Evolutionary conservation across 2,329 filamentous ascomycete genomes (phyloP), one percentile per base, ranked within the genome.

Genomic region (Aspergillus jensenii): DNA sequence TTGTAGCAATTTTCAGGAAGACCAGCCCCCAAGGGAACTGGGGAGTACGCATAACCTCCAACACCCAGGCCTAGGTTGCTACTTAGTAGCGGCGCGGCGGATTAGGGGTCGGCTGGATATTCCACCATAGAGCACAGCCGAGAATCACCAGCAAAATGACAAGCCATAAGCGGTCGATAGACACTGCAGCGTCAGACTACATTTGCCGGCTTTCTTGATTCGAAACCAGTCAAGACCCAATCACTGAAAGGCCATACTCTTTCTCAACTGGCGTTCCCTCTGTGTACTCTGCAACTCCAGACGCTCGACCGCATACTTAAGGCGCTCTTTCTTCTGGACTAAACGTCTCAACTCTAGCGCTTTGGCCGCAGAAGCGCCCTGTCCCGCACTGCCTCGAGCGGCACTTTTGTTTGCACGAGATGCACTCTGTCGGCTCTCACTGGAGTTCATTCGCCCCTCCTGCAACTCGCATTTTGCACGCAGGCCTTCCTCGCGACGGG

Each of bases 201-300:
- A 14, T 37, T 9, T 43, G 7, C 40, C 5, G 1, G 7, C n/a
- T 19, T 31, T 17, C 19, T 50, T 23, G 15, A 40, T 12, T 33
- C 17, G 15, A 52, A 12, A n/a, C 15, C 37, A 21, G 33, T 21
- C 15, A 23, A 6, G 3, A 5, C 17, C 35, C 33, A 58, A 50
- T 60, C 43, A 77, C 58, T 76, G 74, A 47, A 82, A 81, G 61
- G 86, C 87, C 84, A 90, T 87, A 71, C 87, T 90, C 83, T 87
- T 90, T 71, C 87, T 82, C 76, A 90, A 73, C 70, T 90, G 87
- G 65, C 88, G 81, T 74, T 90, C 84, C 70, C 83, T 78, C 76
- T 96, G 92, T 66, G 87, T 82, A n/a, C 91, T 89, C 78, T 96
- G 91, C 67, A 96, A 71, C 79, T 95, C 90, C 63, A 97, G 75